Percentiles rank a stretch among this genome's conserved stretches.
Evolutionary conservation across 2,329 filamentous ascomycete species (phyloP).

Genomic region (Epichloe festucae): DNA sequence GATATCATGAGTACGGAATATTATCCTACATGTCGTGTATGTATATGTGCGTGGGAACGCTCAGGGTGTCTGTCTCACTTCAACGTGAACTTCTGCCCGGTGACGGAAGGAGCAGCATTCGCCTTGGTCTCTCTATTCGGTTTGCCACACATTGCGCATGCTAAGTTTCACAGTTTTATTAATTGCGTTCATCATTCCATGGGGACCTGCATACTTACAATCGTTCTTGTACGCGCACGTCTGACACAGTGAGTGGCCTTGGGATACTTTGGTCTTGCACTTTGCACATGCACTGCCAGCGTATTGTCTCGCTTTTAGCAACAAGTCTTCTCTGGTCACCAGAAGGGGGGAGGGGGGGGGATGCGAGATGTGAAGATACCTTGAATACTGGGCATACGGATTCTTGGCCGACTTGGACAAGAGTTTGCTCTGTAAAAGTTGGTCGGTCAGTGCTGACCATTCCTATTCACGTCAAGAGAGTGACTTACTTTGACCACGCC

Average conservation of each 20-base stretch:
- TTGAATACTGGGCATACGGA: conserved; percentile 49
- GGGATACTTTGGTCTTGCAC: conserved; percentile 51
- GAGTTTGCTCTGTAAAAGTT: conserved; percentile 42
- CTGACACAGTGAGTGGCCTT: conserved; percentile 47
- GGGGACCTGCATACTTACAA: conserved; percentile 26
- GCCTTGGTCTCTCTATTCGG: conserved; percentile 36
- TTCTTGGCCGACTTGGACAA: conserved; percentile 53
- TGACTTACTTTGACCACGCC: conserved; percentile 43
- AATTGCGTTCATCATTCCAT: too few species aligned
- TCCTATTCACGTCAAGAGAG: too few species aligned
- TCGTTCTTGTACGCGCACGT: conserved; percentile 50
- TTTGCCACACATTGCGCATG: conserved; percentile 52
- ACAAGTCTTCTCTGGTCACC: too few species aligned
- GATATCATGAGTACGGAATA: too few species aligned
- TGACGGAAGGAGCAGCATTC: conserved; percentile 36
- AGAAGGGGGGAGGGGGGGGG: too few species aligned
- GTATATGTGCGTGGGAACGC: background rate
- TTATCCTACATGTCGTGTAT: background rate
- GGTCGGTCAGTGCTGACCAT: background rate
- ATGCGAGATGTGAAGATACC: conserved; percentile 4
- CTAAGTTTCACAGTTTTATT: conserved; percentile 21
- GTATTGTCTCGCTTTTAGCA: background rate
- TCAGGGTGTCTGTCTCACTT: conserved; percentile 29
- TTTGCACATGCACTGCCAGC: conserved; percentile 37
- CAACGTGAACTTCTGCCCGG: conserved; percentile 49